Conservation (phyloP, 2,329 filamentous ascomycete genomes). For the Talaromyces sp. region DNA sequence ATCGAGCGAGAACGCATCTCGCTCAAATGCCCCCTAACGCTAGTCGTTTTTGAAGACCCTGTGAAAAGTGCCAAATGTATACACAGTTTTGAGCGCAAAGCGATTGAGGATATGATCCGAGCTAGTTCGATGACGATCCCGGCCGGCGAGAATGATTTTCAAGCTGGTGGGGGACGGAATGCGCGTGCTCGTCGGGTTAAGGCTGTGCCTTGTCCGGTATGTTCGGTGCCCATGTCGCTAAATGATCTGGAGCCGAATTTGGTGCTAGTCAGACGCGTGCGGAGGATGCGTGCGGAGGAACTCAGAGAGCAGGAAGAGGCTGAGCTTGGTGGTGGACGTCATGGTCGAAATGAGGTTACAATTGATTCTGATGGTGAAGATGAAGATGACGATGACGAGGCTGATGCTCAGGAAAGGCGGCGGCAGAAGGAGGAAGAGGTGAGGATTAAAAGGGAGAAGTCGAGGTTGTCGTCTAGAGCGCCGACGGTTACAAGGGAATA, state of each 20-base stretch:
- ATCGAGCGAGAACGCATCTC: slow-evolving; percentile 46
- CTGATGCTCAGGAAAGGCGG: background rate
- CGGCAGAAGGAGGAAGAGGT: slow-evolving; percentile 8
- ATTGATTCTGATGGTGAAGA: slow-evolving; percentile 15
- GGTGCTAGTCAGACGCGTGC: slow-evolving; percentile 38
- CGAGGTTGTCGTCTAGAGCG: slow-evolving; percentile 8
- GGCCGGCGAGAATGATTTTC: slow-evolving; percentile 16
- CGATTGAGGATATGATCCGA: slow-evolving; percentile 45
- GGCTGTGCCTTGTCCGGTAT: slow-evolving; percentile 42
- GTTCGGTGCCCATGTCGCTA: slow-evolving; percentile 34
- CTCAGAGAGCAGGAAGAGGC: slow-evolving; percentile 26
- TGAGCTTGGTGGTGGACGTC: slow-evolving; percentile 2
- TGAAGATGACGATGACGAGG: slow-evolving; percentile 1
- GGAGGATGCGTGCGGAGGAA: slow-evolving; percentile 29
- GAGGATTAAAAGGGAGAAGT: slow-evolving; percentile 13
- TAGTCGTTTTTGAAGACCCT: slow-evolving; percentile 44
- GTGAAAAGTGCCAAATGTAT: slow-evolving; percentile 49
- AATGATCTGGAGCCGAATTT: slow-evolving; percentile 40
- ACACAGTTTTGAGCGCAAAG: slow-evolving; percentile 48
- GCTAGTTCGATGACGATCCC: slow-evolving; percentile 31
- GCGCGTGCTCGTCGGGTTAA: slow-evolving; percentile 23
- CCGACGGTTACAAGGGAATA: background rate
- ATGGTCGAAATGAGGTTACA: slow-evolving; percentile 1
- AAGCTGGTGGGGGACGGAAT: slow-evolving; percentile 19
- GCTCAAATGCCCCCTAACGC: slow-evolving; percentile 48